phyloP scores from a whole-genome alignment of 306 rosid species.

The Begonia peltatifolia region DNA sequence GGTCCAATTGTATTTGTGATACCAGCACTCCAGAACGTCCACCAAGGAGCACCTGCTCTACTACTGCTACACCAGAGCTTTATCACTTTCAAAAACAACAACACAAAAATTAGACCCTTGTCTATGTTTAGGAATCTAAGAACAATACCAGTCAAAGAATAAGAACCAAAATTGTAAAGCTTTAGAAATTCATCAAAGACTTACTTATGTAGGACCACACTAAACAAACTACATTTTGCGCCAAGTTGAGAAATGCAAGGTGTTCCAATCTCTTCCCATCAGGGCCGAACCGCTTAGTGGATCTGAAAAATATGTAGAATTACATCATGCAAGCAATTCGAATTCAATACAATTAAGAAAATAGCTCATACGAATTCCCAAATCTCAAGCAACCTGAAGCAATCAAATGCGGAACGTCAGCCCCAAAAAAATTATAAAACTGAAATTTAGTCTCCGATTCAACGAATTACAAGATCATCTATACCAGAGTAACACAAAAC shows the following conservation, averaged over 20 bases:
- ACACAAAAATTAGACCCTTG: too few species aligned
- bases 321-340: background rate
- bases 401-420: too few species aligned
- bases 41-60: conserved; percentile 74
- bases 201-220: conserved; percentile 87
- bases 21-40: conserved; percentile 93
- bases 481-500: too few species aligned
- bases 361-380: too few species aligned
- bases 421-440: too few species aligned
- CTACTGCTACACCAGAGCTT: conserved; percentile 57
- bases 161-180: background rate
- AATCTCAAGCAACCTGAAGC: too few species aligned
- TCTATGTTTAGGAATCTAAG: too few species aligned
- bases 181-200: conserved; percentile 9
- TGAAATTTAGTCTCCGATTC: too few species aligned
- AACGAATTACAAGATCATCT: too few species aligned
- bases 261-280: conserved; percentile 64
- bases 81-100: conserved; percentile 37
- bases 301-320: conserved; percentile 18
- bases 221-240: conserved; percentile 84
- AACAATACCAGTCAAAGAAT: background rate
- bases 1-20: conserved; percentile 98
- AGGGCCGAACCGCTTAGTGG: conserved; percentile 85
- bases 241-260: conserved; percentile 84
- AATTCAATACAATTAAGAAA: background rate